Conservation (phyloP, 768 basidiomycete species). For the Amanita inopinata region DNA sequence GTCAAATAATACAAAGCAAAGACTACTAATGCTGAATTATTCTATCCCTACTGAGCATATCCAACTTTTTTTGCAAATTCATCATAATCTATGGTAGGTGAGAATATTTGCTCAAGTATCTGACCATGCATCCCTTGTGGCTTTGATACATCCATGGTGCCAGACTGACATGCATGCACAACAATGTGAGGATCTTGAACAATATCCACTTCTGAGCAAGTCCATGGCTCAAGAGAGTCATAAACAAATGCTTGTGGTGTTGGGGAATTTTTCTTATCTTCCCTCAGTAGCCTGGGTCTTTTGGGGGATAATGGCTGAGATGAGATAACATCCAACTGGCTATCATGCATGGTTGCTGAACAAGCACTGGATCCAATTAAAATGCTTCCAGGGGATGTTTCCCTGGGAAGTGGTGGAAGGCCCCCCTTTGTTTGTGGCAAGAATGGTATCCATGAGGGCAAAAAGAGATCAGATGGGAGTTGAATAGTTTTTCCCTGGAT, state of each 20-base stretch:
- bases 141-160: not conserved
- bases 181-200: not conserved
- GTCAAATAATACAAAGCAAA: no score
- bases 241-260: no score
- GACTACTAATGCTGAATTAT: no score
- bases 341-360: no score
- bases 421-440: slow-evolving; percentile 2
- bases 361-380: no score
- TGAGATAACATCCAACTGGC: no score
- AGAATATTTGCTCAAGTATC: not conserved
- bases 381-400: not conserved
- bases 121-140: slow-evolving; percentile 4
- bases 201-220: not conserved
- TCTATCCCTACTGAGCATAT: no score
- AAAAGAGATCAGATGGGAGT: slow-evolving; percentile 1
- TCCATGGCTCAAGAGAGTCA: not conserved
- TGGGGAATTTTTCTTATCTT: no score
- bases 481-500: not conserved
- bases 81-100: slow-evolving; percentile 1
- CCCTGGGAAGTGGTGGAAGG: not conserved
- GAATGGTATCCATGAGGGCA: slow-evolving; percentile 3
- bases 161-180: not conserved
- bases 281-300: no score
- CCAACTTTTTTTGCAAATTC: slow-evolving; percentile 2
- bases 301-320: no score